A percentile compares a stretch with the other conserved stretches of the same genome.
These are phyloP conservation scores for Heimioporus sp. DNA, from an alignment of 768 basidiomycete species.

Conservation along the genomic window DNA sequence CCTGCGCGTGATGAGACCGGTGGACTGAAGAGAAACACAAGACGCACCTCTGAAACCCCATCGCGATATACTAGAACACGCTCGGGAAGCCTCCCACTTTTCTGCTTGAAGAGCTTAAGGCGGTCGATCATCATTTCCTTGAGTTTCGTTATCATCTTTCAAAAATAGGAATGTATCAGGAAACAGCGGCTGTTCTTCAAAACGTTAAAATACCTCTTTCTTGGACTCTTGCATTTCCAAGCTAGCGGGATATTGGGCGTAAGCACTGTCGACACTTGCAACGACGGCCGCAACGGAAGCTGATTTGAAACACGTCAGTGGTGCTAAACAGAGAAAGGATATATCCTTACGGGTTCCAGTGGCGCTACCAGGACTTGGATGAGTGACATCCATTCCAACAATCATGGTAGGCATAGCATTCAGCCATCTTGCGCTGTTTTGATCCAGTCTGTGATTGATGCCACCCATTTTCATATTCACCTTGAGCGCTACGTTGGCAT, in stretches of 20 bases:
- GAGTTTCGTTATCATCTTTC: constrained; percentile 49
- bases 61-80: constrained; percentile 61
- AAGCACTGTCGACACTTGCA: constrained; percentile 43
- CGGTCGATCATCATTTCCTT: constrained; percentile 48
- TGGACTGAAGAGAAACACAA: not conserved
- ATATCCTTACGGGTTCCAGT: constrained; percentile 40
- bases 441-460: constrained; percentile 47
- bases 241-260: constrained; percentile 50
- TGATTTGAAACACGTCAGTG: constrained; percentile 4
- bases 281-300: constrained; percentile 56
- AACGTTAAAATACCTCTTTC: constrained; percentile 56
- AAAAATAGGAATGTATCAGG: not conserved
- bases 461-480: constrained; percentile 57
- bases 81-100: constrained; percentile 37
- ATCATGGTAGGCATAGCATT: constrained; percentile 45
- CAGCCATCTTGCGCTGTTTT: constrained; percentile 38
- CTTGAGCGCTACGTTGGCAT: constrained; percentile 55
- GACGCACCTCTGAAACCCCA: constrained; percentile 72
- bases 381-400: constrained; percentile 67
- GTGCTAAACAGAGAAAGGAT: not conserved
- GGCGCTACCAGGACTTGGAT: constrained; percentile 74
- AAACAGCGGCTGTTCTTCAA: not conserved
- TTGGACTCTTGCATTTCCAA: constrained; percentile 52
- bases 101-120: constrained; percentile 37
- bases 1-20: constrained; percentile 29